Evolutionary conservation across 1,139 yeast species (phyloP).

Genomic region (Debaryomyces sp.): DNA sequence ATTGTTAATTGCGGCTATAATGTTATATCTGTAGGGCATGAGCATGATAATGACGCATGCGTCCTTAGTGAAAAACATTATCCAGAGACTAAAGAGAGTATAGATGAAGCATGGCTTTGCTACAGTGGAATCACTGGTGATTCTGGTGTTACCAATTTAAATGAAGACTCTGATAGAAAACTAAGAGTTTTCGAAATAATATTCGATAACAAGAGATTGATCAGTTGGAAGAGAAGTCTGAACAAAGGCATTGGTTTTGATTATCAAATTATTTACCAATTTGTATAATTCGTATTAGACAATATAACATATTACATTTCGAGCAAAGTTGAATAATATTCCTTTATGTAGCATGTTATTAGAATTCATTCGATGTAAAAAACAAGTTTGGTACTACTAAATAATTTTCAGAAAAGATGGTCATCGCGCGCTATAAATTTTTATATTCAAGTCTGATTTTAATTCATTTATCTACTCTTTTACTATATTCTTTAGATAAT

Average conservation of each 20-base stretch:
- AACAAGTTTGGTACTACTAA: neutral
- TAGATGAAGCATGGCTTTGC: slow-evolving; percentile 39
- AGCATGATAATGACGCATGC: slow-evolving; percentile 60
- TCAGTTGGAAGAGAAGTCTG: slow-evolving; percentile 46
- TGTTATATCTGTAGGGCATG: slow-evolving; percentile 56
- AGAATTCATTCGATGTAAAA: neutral
- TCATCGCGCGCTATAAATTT: slow-evolving; percentile 8
- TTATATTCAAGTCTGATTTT: neutral
- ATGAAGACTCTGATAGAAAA: slow-evolving; percentile 31
- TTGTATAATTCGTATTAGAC: neutral
- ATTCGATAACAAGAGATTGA: slow-evolving; percentile 25
- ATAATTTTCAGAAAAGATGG: neutral
- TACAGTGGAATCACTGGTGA: slow-evolving; percentile 44
- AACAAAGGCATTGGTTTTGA: slow-evolving; percentile 32
- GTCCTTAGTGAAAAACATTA: slow-evolving; percentile 24
- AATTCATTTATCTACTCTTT: slow-evolving; percentile 1
- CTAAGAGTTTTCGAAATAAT: slow-evolving; percentile 41
- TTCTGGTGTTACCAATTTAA: slow-evolving; percentile 33
- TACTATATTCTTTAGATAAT: slow-evolving; percentile 9
- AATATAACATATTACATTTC: neutral
- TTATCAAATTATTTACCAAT: slow-evolving; percentile 33
- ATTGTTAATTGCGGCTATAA: slow-evolving; percentile 40
- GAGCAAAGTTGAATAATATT: neutral
- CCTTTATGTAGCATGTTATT: neutral
- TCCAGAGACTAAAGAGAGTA: slow-evolving; percentile 9